These are phyloP conservation scores for Purpureocillium lavendulum DNA, from an alignment of 2,329 filamentous ascomycete species.

Conservation along the genomic window DNA sequence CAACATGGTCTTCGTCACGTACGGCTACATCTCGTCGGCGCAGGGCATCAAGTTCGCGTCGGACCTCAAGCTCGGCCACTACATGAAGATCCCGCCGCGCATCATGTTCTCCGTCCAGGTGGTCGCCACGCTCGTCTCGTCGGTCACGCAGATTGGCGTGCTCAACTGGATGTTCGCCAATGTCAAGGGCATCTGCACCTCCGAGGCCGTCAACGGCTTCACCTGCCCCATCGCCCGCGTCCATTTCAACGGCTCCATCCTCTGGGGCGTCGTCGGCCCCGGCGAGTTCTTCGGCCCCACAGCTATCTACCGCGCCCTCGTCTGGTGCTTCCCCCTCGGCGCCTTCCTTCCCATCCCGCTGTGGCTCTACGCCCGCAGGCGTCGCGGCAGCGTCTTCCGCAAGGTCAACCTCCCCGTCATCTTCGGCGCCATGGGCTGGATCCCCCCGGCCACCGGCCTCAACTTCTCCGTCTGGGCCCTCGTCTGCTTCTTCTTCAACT, in stretches of 20 bases:
- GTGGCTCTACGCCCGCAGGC: slow-evolving; percentile 60
- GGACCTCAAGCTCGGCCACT: slow-evolving; percentile 79
- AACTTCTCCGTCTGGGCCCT: slow-evolving; percentile 85
- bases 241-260: slow-evolving; percentile 82
- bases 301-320: slow-evolving; percentile 65
- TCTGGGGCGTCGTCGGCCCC: slow-evolving; percentile 84
- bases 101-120: slow-evolving; percentile 73
- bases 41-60: slow-evolving; percentile 86
- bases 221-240: slow-evolving; percentile 81
- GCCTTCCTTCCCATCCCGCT: slow-evolving; percentile 65
- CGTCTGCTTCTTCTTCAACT: slow-evolving; percentile 81
- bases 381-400: slow-evolving; percentile 54
- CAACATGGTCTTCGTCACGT: slow-evolving; percentile 91
- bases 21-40: slow-evolving; percentile 81
- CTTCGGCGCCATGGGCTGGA: slow-evolving; percentile 78
- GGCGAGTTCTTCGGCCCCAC: slow-evolving; percentile 70
- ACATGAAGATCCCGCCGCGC: slow-evolving; percentile 81
- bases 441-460: slow-evolving; percentile 76
- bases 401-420: slow-evolving; percentile 78
- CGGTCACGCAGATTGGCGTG: slow-evolving; percentile 72
- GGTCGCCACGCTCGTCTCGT: slow-evolving; percentile 66
- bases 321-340: slow-evolving; percentile 77
- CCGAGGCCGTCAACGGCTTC: slow-evolving; percentile 76
- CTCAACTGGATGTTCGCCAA: slow-evolving; percentile 86
- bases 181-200: slow-evolving; percentile 69